Percentiles rank a stretch among this genome's conserved stretches.
Evolutionary conservation across 176 grass and related monocot genomes (phyloP).

Genomic region (Pharus latifolius): DNA sequence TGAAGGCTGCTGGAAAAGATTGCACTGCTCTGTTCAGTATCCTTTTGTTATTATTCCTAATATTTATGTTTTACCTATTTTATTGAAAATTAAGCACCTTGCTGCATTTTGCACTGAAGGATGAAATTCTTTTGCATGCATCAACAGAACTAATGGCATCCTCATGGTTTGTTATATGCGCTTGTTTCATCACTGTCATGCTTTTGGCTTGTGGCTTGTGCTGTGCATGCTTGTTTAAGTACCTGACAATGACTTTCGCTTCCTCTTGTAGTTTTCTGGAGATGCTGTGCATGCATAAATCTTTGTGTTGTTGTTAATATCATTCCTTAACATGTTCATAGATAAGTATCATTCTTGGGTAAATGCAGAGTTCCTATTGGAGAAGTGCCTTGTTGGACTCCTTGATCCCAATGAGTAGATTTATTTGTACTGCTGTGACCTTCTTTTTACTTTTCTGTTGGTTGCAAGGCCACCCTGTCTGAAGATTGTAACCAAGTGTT

Average conservation of each 20-base stretch:
- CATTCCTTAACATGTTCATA: conserved; percentile 50
- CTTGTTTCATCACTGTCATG: background rate
- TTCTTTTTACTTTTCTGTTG: background rate
- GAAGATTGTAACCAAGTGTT: background rate
- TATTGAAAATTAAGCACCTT: background rate
- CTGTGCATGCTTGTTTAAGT: background rate
- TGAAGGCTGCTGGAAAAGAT: conserved; percentile 90
- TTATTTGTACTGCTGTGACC: background rate
- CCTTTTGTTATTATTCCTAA: conserved; percentile 34
- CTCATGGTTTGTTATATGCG: background rate
- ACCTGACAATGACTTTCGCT: background rate
- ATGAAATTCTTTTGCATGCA: background rate
- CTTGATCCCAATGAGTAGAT: conserved; percentile 50
- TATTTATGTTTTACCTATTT: background rate
- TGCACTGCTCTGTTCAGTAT: conserved; percentile 95
- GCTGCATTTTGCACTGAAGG: background rate
- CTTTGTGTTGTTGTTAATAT: background rate
- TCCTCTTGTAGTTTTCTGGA: background rate
- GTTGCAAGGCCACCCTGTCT: background rate
- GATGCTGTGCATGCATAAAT: background rate
- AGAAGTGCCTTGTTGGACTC: conserved; percentile 81
- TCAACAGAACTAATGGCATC: background rate
- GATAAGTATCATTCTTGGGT: conserved; percentile 98
- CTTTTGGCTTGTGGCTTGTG: background rate
- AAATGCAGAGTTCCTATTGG: conserved; percentile 80